Evolutionary conservation across 805 yeast species (phyloP).

Genomic region (Zygoascus biomembranicola): DNA sequence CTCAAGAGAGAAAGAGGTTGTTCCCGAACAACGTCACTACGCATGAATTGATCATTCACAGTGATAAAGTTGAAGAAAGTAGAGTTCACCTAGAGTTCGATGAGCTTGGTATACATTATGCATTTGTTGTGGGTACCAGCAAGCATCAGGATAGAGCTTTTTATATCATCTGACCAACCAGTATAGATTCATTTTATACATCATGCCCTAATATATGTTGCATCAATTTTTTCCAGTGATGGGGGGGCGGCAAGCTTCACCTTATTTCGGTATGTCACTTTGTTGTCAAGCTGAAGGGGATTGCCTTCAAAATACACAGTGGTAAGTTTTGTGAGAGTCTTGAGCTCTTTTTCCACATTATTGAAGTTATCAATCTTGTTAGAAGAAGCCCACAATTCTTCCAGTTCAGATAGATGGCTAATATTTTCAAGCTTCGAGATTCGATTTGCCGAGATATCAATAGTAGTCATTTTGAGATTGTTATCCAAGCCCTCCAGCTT

Average conservation of each 20-base stretch:
- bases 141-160: not conserved
- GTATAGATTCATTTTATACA: not conserved
- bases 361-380: constrained; percentile 63
- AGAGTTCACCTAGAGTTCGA: not conserved
- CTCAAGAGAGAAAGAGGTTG: not conserved
- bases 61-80: not conserved
- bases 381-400: constrained; percentile 91
- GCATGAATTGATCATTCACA: not conserved
- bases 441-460: constrained; percentile 77
- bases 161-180: not conserved
- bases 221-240: constrained; percentile 77
- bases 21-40: not conserved
- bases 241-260: constrained; percentile 64
- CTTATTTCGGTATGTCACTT: constrained; percentile 82
- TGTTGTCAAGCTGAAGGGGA: constrained; percentile 66
- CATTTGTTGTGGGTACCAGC: not conserved
- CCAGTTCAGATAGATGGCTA: constrained; percentile 55
- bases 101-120: not conserved
- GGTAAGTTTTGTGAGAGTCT: constrained; percentile 54
- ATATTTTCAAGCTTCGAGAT: constrained; percentile 56
- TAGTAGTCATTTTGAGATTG: constrained; percentile 53
- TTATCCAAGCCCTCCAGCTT: constrained; percentile 72
- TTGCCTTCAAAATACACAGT: constrained; percentile 93
- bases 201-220: constrained; percentile 45
- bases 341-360: constrained; percentile 59